Conservation (phyloP, 768 basidiomycete species). For the Rubroboletus pulcherrimus region DNA sequence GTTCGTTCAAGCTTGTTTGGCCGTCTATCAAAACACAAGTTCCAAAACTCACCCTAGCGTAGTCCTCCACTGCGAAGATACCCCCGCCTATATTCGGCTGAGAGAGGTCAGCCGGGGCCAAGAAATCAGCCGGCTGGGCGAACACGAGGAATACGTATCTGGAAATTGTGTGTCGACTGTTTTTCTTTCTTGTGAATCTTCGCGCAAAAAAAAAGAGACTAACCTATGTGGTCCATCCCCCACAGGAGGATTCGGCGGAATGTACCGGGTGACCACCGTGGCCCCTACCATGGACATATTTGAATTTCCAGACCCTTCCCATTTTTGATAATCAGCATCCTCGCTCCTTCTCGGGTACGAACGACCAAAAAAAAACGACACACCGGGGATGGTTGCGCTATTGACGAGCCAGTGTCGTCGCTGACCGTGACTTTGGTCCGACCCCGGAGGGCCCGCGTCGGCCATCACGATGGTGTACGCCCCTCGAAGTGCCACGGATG, state of each 20-base stretch:
- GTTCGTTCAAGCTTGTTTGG: neutral
- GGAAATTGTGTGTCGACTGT: neutral
- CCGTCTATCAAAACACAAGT: neutral
- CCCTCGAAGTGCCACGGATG: conserved; percentile 42
- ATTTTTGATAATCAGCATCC: neutral
- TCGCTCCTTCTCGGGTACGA: neutral
- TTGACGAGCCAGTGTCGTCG: conserved; percentile 84
- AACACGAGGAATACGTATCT: conserved; percentile 71
- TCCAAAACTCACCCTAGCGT: conserved; percentile 44
- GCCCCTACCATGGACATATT: conserved; percentile 42
- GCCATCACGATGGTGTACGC: conserved; percentile 71
- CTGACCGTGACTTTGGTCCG: conserved; percentile 52
- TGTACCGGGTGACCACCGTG: conserved; percentile 58
- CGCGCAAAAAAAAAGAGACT: conserved; percentile 3
- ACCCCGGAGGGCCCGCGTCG: conserved; percentile 67
- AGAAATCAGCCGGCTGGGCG: conserved; percentile 59
- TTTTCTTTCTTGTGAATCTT: neutral
- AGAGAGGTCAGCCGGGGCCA: conserved; percentile 55
- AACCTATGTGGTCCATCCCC: conserved; percentile 76
- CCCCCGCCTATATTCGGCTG: conserved; percentile 48
- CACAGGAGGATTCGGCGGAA: conserved; percentile 63
- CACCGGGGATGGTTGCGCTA: conserved; percentile 48
- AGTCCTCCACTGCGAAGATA: conserved; percentile 53
- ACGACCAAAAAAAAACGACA: conserved; percentile 5
- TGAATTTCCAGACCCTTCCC: conserved; percentile 23